Evolutionary conservation across 495 filamentous ascomycete genomes (phyloP).

Genomic region (Eremomyces bilateralis): DNA sequence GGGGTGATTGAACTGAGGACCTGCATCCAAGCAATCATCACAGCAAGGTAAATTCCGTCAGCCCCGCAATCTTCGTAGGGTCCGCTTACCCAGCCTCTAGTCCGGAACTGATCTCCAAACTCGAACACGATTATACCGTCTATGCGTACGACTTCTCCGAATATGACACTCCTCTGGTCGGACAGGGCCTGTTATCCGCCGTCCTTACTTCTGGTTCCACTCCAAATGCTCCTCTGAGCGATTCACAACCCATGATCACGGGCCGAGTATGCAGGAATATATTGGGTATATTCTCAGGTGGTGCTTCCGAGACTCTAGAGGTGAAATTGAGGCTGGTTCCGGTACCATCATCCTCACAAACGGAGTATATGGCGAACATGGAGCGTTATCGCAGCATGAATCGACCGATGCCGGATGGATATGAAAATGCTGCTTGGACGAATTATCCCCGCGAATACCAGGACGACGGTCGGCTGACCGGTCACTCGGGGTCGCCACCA

Average conservation of each 20-base stretch:
- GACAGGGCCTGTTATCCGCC: constrained; percentile 89
- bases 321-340: constrained; percentile 78
- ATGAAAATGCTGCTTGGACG: not conserved
- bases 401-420: constrained; percentile 17
- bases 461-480: constrained; percentile 31
- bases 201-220: constrained; percentile 42
- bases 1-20: constrained; percentile 79
- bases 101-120: constrained; percentile 66
- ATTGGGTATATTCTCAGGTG: constrained; percentile 61
- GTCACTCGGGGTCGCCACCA: too few relatives aligned
- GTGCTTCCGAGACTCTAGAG: constrained; percentile 74
- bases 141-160: constrained; percentile 97
- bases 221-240: constrained; percentile 30
- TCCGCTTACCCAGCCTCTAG: constrained; percentile 20
- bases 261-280: constrained; percentile 75
- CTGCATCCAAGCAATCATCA: constrained; percentile 71
- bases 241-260: constrained; percentile 59
- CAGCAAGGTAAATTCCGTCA: constrained; percentile 29
- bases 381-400: constrained; percentile 37
- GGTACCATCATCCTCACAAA: constrained; percentile 53
- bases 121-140: constrained; percentile 81
- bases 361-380: constrained; percentile 42
- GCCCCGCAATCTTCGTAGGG: not conserved
- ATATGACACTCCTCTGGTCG: constrained; percentile 75
- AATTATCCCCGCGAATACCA: too few relatives aligned